Percentiles rank a stretch among this genome's conserved stretches.
Evolutionary conservation across 2,329 filamentous ascomycete species (phyloP).

Genomic region (Hyphodiscus sp.): DNA sequence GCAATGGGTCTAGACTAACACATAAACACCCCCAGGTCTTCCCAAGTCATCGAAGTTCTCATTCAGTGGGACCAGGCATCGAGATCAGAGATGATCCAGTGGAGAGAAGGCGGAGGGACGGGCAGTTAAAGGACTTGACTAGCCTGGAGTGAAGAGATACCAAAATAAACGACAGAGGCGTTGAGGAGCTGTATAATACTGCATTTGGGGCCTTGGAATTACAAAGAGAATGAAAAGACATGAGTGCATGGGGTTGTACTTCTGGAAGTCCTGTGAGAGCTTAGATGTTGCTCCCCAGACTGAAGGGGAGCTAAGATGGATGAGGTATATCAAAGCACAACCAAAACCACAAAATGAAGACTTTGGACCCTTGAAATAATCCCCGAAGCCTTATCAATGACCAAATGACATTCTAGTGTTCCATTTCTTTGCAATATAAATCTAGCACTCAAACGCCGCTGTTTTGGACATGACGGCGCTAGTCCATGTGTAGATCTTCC

Average conservation of each 20-base stretch:
- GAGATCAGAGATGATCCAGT: slow-evolving; percentile 66
- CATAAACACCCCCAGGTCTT: slow-evolving; percentile 25
- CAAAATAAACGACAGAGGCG: slow-evolving; percentile 10
- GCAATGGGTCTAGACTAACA: background rate
- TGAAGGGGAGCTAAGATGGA: background rate
- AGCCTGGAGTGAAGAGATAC: slow-evolving; percentile 29
- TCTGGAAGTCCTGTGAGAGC: background rate
- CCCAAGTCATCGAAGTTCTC: slow-evolving; percentile 26
- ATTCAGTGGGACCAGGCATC: slow-evolving; percentile 72
- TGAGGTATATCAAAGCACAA: background rate
- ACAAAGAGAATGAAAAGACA: background rate
- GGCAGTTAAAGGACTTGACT: slow-evolving; percentile 60
- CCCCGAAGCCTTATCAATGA: background rate
- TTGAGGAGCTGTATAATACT: slow-evolving; percentile 15
- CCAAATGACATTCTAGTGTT: background rate
- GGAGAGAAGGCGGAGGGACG: slow-evolving; percentile 35
- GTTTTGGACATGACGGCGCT: background rate
- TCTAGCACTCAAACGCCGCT: background rate
- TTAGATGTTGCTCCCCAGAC: background rate
- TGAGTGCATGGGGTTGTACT: background rate
- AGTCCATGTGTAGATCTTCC: background rate
- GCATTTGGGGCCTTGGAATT: background rate
- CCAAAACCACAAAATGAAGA: background rate
- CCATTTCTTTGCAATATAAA: background rate
- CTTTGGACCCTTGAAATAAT: background rate